phyloP scores from a whole-genome alignment of 192 early-diverging fungal genomes.

The Dispira parvispora region DNA sequence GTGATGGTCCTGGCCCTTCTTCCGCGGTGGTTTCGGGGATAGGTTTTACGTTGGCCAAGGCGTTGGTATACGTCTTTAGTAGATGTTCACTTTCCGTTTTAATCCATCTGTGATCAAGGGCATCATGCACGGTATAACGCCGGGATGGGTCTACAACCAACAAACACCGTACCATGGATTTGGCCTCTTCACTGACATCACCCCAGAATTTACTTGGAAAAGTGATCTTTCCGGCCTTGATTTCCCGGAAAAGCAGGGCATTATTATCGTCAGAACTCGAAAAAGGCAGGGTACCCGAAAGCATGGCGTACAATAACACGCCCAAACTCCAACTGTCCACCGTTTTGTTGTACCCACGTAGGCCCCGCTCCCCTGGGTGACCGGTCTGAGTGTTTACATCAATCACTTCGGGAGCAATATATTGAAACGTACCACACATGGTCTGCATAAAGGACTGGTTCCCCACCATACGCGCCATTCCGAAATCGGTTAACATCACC shows the following conservation, averaged over 20 bases:
- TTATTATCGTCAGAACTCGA: slow-evolving; percentile 24
- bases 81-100: slow-evolving; percentile 13
- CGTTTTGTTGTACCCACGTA: slow-evolving; percentile 32
- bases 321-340: slow-evolving; percentile 61
- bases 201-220: slow-evolving; percentile 28
- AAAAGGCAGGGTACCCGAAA: slow-evolving; percentile 33
- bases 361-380: slow-evolving; percentile 17
- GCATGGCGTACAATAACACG: slow-evolving; percentile 65
- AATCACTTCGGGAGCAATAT: slow-evolving; percentile 69
- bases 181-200: slow-evolving; percentile 23
- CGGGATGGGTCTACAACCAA: slow-evolving; percentile 23
- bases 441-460: slow-evolving; percentile 63
- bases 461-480: slow-evolving; percentile 67
- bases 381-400: slow-evolving; percentile 10
- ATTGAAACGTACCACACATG: slow-evolving; percentile 75
- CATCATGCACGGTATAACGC: slow-evolving; percentile 33
- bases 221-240: slow-evolving; percentile 24
- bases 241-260: slow-evolving; percentile 22
- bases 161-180: slow-evolving; percentile 24
- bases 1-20: too few relatives aligned
- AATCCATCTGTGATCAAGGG: slow-evolving; percentile 39
- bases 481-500: slow-evolving; percentile 78
- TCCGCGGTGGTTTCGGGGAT: too few relatives aligned
- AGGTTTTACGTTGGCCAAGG: too few relatives aligned
- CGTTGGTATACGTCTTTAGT: too few relatives aligned